Base-by-base conservation (phyloP, 2,329 filamentous ascomycete species). In the Ploettnerulaceae sp. region DNA sequence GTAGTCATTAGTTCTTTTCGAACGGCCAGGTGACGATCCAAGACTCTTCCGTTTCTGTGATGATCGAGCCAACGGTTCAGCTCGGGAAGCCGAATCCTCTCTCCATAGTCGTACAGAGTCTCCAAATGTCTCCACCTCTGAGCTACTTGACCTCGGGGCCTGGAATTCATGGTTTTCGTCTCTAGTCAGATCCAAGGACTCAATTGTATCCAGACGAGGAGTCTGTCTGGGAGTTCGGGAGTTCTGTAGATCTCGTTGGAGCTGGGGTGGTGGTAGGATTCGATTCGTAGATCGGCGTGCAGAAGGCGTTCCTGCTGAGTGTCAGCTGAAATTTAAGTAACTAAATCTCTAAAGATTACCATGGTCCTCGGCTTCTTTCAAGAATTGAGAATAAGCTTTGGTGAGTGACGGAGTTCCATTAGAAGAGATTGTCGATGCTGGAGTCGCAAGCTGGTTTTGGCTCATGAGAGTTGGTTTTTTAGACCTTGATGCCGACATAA, bases 41-140 rank as follows among this genome's bases (percentile, higher is more conserved):
- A 57, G 52, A 34, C 63, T 64, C 44, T 65, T 65, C 17, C 63
- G 50, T 45, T 65, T 65, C 48, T 52, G 64, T 4, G 56, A 55
- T 17, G 47, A 45, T 33, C 50, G 49, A 12, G 46, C 20, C 17
- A 58, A 47, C 37, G 61, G 61, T 40, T 61, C 59, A 6, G 59
- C 36, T 45, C 58, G 52, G 9, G 54, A 59, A 11, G 61, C 59
- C 17, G 51, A 52, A 8, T 57, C 55, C 46, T 61, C 58, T 6
- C 29, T 42, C 59, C 59, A 64, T 44, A 61, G 12, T n/a, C 47
- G 17, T 28, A 39, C 33, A 29, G 55, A 42, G 3, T 59, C 54
- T 33, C 53, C 54, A 34, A 55, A 59, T 5, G 45, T 42, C n/a
- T 26, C 24, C n/a, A 55, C 28, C 25, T 57, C 53, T 14, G 53